Conservation (phyloP, 2,329 filamentous ascomycete genomes). For the Talaromyces funiculosus region DNA sequence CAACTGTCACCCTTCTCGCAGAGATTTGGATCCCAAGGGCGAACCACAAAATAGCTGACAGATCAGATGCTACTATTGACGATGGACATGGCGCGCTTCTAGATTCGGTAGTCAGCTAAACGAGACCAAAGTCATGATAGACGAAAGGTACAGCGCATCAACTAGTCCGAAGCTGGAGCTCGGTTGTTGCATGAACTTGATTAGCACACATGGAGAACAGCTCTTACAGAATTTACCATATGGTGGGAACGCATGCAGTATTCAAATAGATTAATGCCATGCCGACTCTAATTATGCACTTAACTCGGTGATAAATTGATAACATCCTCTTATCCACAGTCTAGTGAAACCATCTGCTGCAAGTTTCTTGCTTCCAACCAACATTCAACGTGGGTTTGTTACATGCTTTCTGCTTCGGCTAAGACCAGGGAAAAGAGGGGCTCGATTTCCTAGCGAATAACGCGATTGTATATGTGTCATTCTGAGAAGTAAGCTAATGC, state of each 20-base stretch:
- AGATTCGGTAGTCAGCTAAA: background rate
- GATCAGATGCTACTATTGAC: constrained; percentile 8
- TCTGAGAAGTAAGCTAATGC: background rate
- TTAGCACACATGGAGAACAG: background rate
- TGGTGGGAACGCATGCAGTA: background rate
- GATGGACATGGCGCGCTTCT: background rate
- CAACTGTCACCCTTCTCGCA: background rate
- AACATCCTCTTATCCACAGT: background rate
- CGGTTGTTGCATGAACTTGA: background rate
- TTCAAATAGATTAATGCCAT: background rate
- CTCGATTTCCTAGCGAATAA: background rate
- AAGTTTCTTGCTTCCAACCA: background rate
- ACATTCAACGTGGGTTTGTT: constrained; percentile 9
- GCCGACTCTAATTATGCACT: background rate
- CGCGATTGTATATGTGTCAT: background rate
- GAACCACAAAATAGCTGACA: constrained; percentile 6
- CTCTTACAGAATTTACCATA: background rate
- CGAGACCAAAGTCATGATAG: constrained; percentile 1
- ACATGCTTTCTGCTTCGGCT: constrained; percentile 1
- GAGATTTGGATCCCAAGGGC: background rate
- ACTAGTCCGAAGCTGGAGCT: background rate
- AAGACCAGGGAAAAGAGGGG: background rate
- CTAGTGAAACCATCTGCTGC: constrained; percentile 8
- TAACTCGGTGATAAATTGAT: background rate
- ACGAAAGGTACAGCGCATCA: background rate